Base-by-base conservation (phyloP, 345 rosid genomes). In the Pistacia integerrima region DNA sequence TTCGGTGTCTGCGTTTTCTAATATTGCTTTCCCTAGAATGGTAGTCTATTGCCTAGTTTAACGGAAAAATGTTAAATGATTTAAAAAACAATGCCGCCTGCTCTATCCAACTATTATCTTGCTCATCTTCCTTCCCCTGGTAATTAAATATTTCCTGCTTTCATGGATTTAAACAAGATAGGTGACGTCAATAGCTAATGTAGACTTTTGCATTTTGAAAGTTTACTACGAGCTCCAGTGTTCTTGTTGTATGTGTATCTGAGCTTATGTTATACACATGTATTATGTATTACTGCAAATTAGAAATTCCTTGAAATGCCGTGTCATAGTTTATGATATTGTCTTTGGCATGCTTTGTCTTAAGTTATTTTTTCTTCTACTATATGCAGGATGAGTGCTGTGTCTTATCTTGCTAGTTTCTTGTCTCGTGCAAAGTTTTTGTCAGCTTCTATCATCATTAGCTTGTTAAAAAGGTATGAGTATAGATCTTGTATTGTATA, bases 341-440 rank as follows among this genome's bases (percentile, higher is more conserved):
- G 18, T 25, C 16, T 51, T 72, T 70, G 13, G 18, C 5, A 18
- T 41, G 57, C 25, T 2, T 16, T 73, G 60, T 63, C 10, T 44
- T 72, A 55, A 69, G 12, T 73, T 75, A 58, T 70, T 63, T 64
- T 57, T 77, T 54, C 4, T 54, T 54, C 5, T 58, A 2, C 18
- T 77, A 64, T 52, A 55, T 81, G 82, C 88, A 93, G 98, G 91
- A 94, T 91, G 97, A 94, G 92, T 88, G 91, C 97, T 11, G 93
- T 85, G 72, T 89, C 97, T 61, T 95, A 93, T 87, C 96, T 95
- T 74, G 92, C 97, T 76, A 95, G 99, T 83, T 95, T 86, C 80
- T 78, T 95, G 87, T 87, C 98, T 60, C 93, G 97, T 7, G 99
- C 86, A 54, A 95, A 88, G 83, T 91, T 93, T 80, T 73, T 93